Evolutionary conservation across 2,329 filamentous ascomycete genomes (phyloP).

Genomic region (Fusarium sp.): DNA sequence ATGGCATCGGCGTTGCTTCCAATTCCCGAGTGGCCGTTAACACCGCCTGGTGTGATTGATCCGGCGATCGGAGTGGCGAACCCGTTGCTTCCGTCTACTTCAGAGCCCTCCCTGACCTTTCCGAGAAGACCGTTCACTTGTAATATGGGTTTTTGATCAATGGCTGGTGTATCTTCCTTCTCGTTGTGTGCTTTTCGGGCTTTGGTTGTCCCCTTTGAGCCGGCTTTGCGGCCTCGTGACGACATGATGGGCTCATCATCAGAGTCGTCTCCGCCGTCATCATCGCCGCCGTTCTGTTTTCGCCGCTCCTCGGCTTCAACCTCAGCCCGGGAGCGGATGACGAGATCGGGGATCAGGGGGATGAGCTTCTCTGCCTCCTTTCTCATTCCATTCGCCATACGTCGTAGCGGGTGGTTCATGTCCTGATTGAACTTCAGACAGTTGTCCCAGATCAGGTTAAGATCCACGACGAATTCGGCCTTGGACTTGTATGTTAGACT

Average conservation of each 20-base stretch:
- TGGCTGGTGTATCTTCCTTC: conserved; percentile 82
- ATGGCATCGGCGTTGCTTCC: conserved; percentile 85
- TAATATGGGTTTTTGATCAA: conserved; percentile 79
- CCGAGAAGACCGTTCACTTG: conserved; percentile 74
- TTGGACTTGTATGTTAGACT: conserved; percentile 85
- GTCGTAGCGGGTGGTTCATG: conserved; percentile 85
- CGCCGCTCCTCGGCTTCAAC: conserved; percentile 90
- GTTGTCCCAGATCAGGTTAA: conserved; percentile 97
- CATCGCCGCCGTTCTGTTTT: conserved; percentile 86
- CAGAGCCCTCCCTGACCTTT: conserved; percentile 78
- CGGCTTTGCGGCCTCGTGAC: conserved; percentile 88
- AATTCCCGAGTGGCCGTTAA: conserved; percentile 74
- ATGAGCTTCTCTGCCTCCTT: conserved; percentile 98
- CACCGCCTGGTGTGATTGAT: conserved; percentile 79
- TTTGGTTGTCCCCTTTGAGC: conserved; percentile 81
- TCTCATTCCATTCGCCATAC: conserved; percentile 95
- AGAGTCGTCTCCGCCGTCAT: conserved; percentile 88
- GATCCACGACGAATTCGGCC: conserved; percentile 91
- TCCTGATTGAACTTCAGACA: conserved; percentile 96
- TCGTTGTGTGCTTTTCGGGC: conserved; percentile 80
- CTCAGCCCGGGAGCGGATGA: conserved; percentile 90
- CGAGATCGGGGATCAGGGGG: conserved; percentile 92
- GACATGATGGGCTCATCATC: conserved; percentile 99
- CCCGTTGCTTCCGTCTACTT: conserved; percentile 86
- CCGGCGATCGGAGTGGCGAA: conserved; percentile 84